Percentiles rank a stretch among this genome's conserved stretches.
phyloP scores from a whole-genome alignment of 2,329 filamentous ascomycete genomes.

The Colletotrichum lentis region DNA sequence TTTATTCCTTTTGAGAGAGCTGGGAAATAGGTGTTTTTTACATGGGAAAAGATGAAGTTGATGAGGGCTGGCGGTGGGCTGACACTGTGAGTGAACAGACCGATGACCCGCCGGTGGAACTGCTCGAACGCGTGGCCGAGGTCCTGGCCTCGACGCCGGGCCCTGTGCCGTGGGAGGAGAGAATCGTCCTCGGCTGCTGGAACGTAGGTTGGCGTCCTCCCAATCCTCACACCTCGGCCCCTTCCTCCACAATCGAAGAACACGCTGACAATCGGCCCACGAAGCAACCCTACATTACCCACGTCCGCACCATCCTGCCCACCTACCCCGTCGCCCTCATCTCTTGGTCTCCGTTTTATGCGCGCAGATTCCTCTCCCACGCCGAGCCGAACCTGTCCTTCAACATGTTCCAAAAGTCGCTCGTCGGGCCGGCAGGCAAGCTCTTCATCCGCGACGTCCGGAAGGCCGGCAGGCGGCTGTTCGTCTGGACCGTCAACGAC shows the following conservation, averaged over 20 bases:
- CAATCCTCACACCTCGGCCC: not conserved
- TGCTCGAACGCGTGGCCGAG: slow-evolving; percentile 74
- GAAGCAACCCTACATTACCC: slow-evolving; percentile 66
- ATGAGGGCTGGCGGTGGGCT: not conserved
- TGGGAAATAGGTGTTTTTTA: too few species aligned
- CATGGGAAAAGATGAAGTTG: not conserved
- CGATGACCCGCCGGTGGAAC: slow-evolving; percentile 72
- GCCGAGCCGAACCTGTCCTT: slow-evolving; percentile 72
- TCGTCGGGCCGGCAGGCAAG: slow-evolving; percentile 73
- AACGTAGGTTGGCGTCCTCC: slow-evolving; percentile 58
- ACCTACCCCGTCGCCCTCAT: slow-evolving; percentile 73
- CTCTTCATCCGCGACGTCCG: slow-evolving; percentile 71
- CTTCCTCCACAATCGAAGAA: slow-evolving; percentile 8
- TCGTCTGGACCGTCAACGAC: slow-evolving; percentile 89
- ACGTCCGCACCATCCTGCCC: slow-evolving; percentile 69
- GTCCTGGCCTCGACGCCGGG: slow-evolving; percentile 64
- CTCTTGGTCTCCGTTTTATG: slow-evolving; percentile 71
- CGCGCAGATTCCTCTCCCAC: slow-evolving; percentile 70
- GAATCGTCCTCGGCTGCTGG: slow-evolving; percentile 86
- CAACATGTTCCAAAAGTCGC: slow-evolving; percentile 75
- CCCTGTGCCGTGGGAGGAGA: slow-evolving; percentile 70
- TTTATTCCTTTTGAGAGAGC: not conserved
- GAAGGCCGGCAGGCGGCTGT: slow-evolving; percentile 62
- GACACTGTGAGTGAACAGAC: slow-evolving; percentile 54
- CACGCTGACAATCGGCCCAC: not conserved